A percentile compares a stretch with the other conserved stretches of the same genome.
Evolutionary conservation across 331 rosid genomes (phyloP).

Genomic region (Acacia pycnantha): DNA sequence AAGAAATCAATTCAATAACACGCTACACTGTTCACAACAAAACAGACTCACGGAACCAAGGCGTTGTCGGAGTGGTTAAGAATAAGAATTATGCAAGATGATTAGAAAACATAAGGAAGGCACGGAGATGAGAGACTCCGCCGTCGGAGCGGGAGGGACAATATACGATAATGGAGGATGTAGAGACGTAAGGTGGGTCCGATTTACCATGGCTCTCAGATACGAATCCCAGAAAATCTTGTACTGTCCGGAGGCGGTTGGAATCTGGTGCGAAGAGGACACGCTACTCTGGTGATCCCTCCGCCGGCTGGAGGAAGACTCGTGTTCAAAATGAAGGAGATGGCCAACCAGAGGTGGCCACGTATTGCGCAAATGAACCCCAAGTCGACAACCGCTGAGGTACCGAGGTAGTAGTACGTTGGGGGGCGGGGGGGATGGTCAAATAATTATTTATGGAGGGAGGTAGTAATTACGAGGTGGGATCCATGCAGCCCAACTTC

Average conservation of each 20-base stretch:
- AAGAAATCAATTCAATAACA: too few relatives aligned
- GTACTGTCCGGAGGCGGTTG: neutral
- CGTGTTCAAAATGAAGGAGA: neutral
- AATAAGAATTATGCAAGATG: neutral
- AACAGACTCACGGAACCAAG: neutral
- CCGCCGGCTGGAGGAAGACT: neutral
- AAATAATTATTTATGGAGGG: neutral
- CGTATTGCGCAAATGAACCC: neutral
- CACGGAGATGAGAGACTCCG: neutral
- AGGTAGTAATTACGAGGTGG: neutral
- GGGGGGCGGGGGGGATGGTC: neutral
- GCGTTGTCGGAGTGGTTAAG: neutral
- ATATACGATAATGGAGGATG: neutral
- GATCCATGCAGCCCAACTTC: slow-evolving; percentile 2
- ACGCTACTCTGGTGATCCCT: neutral
- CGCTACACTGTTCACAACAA: neutral
- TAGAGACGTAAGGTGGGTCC: slow-evolving; percentile 16
- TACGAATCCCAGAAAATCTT: slow-evolving; percentile 16
- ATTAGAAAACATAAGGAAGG: neutral
- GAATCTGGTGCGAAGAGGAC: neutral
- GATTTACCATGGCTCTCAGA: slow-evolving; percentile 3
- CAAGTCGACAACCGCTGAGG: neutral
- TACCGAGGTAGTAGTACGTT: slow-evolving; percentile 7
- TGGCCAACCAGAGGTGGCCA: neutral
- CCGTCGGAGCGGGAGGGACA: neutral